phyloP scores from a whole-genome alignment of 2,329 filamentous ascomycete genomes.

The Neodidymelliopsis sp. region DNA sequence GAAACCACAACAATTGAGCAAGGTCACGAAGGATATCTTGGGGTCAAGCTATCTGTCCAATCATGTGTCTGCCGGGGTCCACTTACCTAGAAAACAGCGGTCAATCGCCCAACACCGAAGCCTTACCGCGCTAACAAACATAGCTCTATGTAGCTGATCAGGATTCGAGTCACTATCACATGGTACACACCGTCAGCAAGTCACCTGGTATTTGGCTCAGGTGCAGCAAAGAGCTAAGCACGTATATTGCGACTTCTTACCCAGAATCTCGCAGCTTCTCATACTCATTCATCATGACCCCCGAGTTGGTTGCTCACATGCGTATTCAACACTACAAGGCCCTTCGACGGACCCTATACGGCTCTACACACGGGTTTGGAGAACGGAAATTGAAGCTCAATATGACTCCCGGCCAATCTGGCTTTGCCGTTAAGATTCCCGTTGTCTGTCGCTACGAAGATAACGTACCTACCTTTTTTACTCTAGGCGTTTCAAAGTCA shows the following conservation, averaged over 20 bases:
- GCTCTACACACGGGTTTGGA: constrained; percentile 13
- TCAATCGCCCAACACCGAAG: constrained; percentile 18
- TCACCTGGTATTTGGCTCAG: constrained; percentile 1
- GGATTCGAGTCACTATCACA: constrained; percentile 7
- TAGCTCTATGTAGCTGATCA: constrained; percentile 7
- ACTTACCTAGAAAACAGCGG: constrained; percentile 14
- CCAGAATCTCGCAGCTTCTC: constrained; percentile 5
- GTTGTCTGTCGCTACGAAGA: constrained; percentile 17
- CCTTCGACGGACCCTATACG: constrained; percentile 14
- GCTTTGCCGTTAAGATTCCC: constrained; percentile 13
- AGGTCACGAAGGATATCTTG: background rate
- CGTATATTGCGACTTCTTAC: constrained; percentile 8
- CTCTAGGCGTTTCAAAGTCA: constrained; percentile 11
- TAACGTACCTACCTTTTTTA: constrained; percentile 3
- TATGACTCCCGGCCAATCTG: constrained; percentile 13
- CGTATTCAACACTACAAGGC: constrained; percentile 15
- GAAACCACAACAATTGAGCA: constrained; percentile 5
- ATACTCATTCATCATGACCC: constrained; percentile 6
- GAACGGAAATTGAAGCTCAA: constrained; percentile 20
- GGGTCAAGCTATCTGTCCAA: background rate
- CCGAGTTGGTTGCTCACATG: constrained; percentile 17
- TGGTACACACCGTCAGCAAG: constrained; percentile 6
- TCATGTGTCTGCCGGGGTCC: constrained; percentile 9
- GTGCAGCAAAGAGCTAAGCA: background rate
- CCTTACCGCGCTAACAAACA: constrained; percentile 12